Base-by-base conservation (phyloP, 805 yeast genomes). In the Suhomyces faveliae region DNA sequence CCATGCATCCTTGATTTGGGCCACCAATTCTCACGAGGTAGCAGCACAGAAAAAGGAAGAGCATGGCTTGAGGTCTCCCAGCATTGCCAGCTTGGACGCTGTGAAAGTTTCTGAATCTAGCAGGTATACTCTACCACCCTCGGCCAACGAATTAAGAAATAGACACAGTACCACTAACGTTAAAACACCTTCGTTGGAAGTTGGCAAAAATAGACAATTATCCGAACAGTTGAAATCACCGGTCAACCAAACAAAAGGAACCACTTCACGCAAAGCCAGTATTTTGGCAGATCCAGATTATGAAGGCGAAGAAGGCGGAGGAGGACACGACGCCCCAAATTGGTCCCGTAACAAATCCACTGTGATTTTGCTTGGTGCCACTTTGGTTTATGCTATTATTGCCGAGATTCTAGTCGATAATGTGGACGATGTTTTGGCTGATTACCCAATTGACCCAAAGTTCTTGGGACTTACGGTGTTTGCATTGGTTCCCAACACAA, bases 1-100 rank as follows among this genome's bases (percentile, higher is more conserved):
- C 0, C 99, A 94, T 67, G 99, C 99, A 0, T 92, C 96, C 0
- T 74, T 90, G 70, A 94, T 94, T 54, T 94, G 99, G 99, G 87
- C 89, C 40, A 79, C 77, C 10, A 67, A 61, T 42, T 62, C 71
- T 1, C 73, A 69, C 43, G 74, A 70, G 42, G 63, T 54, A 40
- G 56, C 54, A 20, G 61, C 59, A 3, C 56, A 55, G 22, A 66
- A 66, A 40, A 72, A 66, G 3, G 60, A 50, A 2, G 52, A 51
- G 9, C 4, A 4, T 5, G 47, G 42, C 20, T 48, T 62, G 35
- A 56, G 71, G 40, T 68, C 77, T 6, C 75, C 77, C 8, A 71
- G 76, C 49, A 38, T 71, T n/a, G 49, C 49, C 5, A 72, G 76
- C 43, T 35, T 71, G 20, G 68, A 62, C 15, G 51, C 55, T 15